phyloP scores from a whole-genome alignment of 495 filamentous ascomycete genomes.

The Cercophora samala region DNA sequence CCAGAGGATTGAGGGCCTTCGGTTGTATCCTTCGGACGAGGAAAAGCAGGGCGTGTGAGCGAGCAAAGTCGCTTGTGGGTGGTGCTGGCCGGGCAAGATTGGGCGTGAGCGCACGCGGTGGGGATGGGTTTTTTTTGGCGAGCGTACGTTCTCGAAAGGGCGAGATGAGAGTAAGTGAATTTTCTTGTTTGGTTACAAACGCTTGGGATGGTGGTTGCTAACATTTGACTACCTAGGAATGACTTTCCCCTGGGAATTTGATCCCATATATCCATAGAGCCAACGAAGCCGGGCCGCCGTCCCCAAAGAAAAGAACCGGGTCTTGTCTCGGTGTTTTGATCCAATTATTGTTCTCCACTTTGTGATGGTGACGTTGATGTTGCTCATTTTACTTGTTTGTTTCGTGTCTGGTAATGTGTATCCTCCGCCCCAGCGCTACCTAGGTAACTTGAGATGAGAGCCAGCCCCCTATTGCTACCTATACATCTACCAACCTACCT shows the following conservation, averaged over 20 bases:
- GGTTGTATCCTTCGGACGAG: no score
- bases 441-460: background rate
- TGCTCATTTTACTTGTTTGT: background rate
- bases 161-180: background rate
- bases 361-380: background rate
- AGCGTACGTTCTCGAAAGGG: background rate
- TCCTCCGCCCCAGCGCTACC: background rate
- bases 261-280: background rate
- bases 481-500: background rate
- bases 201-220: background rate
- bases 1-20: background rate
- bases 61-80: background rate
- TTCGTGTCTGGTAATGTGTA: background rate
- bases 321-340: background rate
- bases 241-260: background rate
- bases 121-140: background rate
- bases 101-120: background rate
- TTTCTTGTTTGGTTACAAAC: background rate
- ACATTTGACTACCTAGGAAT: background rate
- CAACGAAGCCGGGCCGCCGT: background rate
- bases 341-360: background rate
- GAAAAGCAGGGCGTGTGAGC: background rate
- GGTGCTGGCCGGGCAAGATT: background rate
- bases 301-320: background rate
- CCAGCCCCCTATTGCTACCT: background rate